phyloP scores from a whole-genome alignment of 2,329 filamentous ascomycete species.

The Cladosporium sphaerospermum region DNA sequence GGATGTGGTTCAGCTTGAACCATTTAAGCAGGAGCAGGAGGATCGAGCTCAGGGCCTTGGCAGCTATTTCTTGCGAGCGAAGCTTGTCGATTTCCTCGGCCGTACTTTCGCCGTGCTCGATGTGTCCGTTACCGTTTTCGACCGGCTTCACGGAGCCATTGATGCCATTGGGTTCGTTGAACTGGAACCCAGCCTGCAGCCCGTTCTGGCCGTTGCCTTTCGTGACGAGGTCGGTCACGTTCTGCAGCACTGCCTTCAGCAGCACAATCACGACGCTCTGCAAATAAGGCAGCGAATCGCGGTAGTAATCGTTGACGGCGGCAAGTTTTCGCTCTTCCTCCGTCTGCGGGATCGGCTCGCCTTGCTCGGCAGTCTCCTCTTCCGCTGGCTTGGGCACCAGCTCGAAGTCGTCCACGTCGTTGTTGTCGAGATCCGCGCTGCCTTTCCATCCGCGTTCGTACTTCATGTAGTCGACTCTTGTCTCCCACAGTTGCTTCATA shows the following conservation, averaged over 20 bases:
- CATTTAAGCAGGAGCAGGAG: slow-evolving; percentile 87
- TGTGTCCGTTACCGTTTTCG: slow-evolving; percentile 31
- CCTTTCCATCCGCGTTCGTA: slow-evolving; percentile 85
- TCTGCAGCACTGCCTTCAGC: slow-evolving; percentile 78
- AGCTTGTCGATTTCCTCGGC: slow-evolving; percentile 74
- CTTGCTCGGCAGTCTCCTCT: slow-evolving; percentile 30
- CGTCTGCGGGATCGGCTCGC: slow-evolving; percentile 20
- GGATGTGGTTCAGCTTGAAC: slow-evolving; percentile 88
- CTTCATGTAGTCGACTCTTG: slow-evolving; percentile 83
- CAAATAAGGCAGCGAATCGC: slow-evolving; percentile 70
- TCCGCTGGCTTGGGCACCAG: slow-evolving; percentile 18
- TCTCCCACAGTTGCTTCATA: slow-evolving; percentile 90
- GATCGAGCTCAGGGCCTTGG: slow-evolving; percentile 86
- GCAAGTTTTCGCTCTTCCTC: slow-evolving; percentile 23
- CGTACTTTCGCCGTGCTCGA: slow-evolving; percentile 24
- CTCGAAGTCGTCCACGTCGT: slow-evolving; percentile 31
- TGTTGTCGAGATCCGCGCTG: slow-evolving; percentile 33
- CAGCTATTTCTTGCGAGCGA: slow-evolving; percentile 76
- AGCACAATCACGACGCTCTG: slow-evolving; percentile 92
- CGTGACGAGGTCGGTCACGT: slow-evolving; percentile 76
- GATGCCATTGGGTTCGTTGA: slow-evolving; percentile 24
- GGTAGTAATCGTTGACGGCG: slow-evolving; percentile 76
- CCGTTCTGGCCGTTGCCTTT: slow-evolving; percentile 47
- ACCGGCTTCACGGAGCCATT: slow-evolving; percentile 31
- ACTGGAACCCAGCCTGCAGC: slow-evolving; percentile 43